Evolutionary conservation across 371 early-diverging fungal species (phyloP).

Genomic region (Synchytrium microbalum): DNA sequence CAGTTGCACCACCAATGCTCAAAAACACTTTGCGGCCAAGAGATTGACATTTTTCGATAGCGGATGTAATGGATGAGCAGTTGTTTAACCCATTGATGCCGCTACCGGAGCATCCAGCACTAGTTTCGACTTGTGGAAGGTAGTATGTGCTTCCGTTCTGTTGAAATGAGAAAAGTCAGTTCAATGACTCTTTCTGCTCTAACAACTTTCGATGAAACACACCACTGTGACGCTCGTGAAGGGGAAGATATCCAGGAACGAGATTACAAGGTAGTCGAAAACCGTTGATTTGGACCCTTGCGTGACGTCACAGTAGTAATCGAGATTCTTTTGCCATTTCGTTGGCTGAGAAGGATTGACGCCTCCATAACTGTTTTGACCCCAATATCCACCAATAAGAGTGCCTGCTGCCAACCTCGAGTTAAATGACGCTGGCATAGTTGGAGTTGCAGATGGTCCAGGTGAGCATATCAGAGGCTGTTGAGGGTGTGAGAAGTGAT

Average conservation of each 20-base stretch:
- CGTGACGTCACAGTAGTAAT: not conserved
- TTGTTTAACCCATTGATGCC: constrained; percentile 7
- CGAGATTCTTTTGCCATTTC: no score
- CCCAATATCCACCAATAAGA: not conserved
- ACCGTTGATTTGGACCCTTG: not conserved
- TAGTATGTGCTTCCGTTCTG: no score
- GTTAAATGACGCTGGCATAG: no score
- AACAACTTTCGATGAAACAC: not conserved
- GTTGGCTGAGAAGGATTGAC: no score
- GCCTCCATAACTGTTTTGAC: not conserved
- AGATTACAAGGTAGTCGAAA: not conserved
- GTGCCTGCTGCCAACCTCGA: not conserved
- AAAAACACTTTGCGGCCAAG: constrained; percentile 17
- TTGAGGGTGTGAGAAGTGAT: no score
- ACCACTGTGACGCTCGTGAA: not conserved
- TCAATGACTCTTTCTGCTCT: no score
- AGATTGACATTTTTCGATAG: constrained; percentile 18
- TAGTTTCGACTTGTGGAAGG: constrained; percentile 9
- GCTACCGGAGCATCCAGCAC: constrained; percentile 11
- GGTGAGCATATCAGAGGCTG: no score
- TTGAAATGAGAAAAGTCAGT: no score
- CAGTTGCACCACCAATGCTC: constrained; percentile 16
- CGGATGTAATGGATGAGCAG: constrained; percentile 15
- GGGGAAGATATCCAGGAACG: not conserved
- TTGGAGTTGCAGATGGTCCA: no score